phyloP scores from a whole-genome alignment of 768 basidiomycete species.

The Agrocybe praecox region DNA sequence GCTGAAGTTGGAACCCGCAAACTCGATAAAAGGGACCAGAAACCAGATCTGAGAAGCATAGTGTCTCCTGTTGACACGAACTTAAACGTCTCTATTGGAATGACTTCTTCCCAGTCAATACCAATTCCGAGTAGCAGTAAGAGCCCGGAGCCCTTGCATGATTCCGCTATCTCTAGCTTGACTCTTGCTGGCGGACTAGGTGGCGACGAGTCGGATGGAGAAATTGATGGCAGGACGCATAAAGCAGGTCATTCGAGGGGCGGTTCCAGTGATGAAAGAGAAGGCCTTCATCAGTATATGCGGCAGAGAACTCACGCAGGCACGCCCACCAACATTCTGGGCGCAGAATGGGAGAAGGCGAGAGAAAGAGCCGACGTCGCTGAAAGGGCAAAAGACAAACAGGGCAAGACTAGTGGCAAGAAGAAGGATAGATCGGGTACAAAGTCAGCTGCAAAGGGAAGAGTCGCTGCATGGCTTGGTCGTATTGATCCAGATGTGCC shows the following conservation, averaged over 20 bases:
- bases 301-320: slow-evolving; percentile 21
- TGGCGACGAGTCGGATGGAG: slow-evolving; percentile 26
- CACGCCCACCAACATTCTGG: slow-evolving; percentile 17
- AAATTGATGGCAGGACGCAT: slow-evolving; percentile 33
- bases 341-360: slow-evolving; percentile 16
- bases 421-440: slow-evolving; percentile 28
- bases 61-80: slow-evolving; percentile 23
- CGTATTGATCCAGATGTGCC: slow-evolving; percentile 60
- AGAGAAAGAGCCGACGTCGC: slow-evolving; percentile 16
- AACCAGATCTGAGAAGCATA: slow-evolving; percentile 35
- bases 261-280: slow-evolving; percentile 19
- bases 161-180: slow-evolving; percentile 59
- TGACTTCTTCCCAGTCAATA: slow-evolving; percentile 35
- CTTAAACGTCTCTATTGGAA: slow-evolving; percentile 5
- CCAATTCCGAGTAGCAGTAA: slow-evolving; percentile 19
- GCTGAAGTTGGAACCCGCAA: slow-evolving; percentile 76
- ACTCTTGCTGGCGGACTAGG: slow-evolving; percentile 37
- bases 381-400: slow-evolving; percentile 24
- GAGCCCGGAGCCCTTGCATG: slow-evolving; percentile 41
- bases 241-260: slow-evolving; percentile 25
- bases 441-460: slow-evolving; percentile 57
- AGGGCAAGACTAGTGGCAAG: slow-evolving; percentile 23
- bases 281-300: slow-evolving; percentile 22
- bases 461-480: slow-evolving; percentile 81
- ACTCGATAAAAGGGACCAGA: slow-evolving; percentile 30